These are phyloP conservation scores for Plasmodium falciparum DNA, from an alignment of 169 alveolate species.

Conservation along the genomic window DNA sequence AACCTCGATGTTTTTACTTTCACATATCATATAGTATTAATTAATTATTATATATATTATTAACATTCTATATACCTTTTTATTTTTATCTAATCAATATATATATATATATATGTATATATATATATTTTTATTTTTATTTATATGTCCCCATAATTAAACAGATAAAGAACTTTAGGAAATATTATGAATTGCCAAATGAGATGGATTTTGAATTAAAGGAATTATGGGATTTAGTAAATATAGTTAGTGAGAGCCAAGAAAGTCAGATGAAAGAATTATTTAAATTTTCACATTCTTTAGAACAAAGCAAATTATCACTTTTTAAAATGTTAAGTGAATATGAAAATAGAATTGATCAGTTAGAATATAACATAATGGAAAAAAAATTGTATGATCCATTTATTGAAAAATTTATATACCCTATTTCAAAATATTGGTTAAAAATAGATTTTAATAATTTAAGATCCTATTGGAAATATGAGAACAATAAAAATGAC, in stretches of 20 bases:
- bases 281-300: constrained; percentile 14
- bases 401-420: constrained; percentile 54
- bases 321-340: constrained; percentile 68
- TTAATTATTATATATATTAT: too few species aligned
- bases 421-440: constrained; percentile 72
- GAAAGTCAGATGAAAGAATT: constrained; percentile 14
- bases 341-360: constrained; percentile 75
- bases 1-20: not conserved
- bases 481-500: constrained; percentile 39
- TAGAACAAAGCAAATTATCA: constrained; percentile 62
- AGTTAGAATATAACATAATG: constrained; percentile 59
- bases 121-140: not conserved
- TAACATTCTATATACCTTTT: too few species aligned
- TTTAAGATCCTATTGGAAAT: constrained; percentile 49
- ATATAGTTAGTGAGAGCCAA: constrained; percentile 56
- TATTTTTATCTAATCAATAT: too few species aligned
- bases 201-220: constrained; percentile 39
- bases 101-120: not conserved
- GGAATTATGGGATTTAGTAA: constrained; percentile 24
- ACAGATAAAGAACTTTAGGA: constrained; percentile 27
- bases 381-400: constrained; percentile 70
- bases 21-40: not conserved
- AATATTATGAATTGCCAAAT: constrained; percentile 40
- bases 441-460: constrained; percentile 54
- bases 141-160: constrained; percentile 3